These are phyloP conservation scores for Talaromyces sp. DNA, from an alignment of 2,329 filamentous ascomycete genomes.

Conservation along the genomic window DNA sequence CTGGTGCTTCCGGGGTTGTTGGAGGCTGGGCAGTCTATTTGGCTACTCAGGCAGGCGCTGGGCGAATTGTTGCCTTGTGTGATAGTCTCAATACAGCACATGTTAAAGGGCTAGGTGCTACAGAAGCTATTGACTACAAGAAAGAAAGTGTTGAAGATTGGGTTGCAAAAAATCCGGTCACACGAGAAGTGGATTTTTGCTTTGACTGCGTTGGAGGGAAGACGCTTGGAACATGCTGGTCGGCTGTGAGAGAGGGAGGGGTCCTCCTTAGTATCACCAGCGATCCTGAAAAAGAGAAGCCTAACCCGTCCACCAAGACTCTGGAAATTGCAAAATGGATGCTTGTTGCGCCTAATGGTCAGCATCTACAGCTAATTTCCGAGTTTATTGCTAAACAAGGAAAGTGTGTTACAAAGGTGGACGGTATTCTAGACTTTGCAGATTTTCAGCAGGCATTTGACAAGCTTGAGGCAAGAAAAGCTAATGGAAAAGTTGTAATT, in stretches of 20 bases:
- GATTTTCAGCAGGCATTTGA: constrained; percentile 14
- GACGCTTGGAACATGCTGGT: constrained; percentile 9
- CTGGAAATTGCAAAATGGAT: constrained; percentile 7
- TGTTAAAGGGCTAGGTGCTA: constrained; percentile 8
- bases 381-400: constrained; percentile 2
- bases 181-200: constrained; percentile 4
- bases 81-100: not conserved
- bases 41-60: constrained; percentile 9
- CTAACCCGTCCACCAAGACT: not conserved
- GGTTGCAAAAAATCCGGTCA: not conserved
- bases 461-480: constrained; percentile 10
- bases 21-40: constrained; percentile 11
- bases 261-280: constrained; percentile 12
- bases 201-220: constrained; percentile 14
- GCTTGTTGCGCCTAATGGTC: constrained; percentile 7
- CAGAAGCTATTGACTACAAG: constrained; percentile 8
- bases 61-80: constrained; percentile 8
- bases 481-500: constrained; percentile 12
- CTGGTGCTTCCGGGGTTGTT: constrained; percentile 8
- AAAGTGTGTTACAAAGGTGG: constrained; percentile 8
- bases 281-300: constrained; percentile 9
- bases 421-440: constrained; percentile 9
- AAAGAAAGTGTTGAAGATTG: constrained; percentile 9
- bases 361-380: constrained; percentile 1
- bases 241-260: constrained; percentile 10